Evolutionary conservation across 2,329 filamentous ascomycete genomes (phyloP), one percentile per base, ranked within the genome.

Genomic region (Colletotrichum musicola): DNA sequence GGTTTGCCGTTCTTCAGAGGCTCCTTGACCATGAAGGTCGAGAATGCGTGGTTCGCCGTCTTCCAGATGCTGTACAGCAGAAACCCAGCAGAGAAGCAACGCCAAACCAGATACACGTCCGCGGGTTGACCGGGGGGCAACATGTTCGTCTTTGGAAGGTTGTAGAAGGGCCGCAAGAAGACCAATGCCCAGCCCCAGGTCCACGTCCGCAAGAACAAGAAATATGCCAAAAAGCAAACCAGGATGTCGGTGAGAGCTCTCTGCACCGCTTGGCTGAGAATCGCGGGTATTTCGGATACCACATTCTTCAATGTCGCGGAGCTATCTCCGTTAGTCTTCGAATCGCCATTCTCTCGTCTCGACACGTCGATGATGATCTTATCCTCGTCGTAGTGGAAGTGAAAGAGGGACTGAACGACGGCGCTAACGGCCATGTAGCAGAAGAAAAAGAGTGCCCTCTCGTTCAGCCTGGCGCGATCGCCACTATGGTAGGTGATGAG

Each of bases 1-100:
- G 95, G 94, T 74, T 91, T 88, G n/a, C 88, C 91, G 72, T 93
- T 93, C 82, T 97, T 97, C 62, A 97, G 77, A 0, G 95, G 95
- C 73, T 92, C 89, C 77, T 92, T 91, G 27, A 90, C 89, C 75
- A 97, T 88, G 78, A 94, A 94, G n/a, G 90, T 81, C 5, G 92
- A 91, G 77, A 98, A 97, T 27, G 92, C 88, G 30, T 88, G 82
- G 76, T 96, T 97, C 47, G 90, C 89, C 25, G 91, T 83, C 65
- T 93, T 87, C 94, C 95, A 97, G 38, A 97, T 80, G 20, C 92
- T 77, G 14, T 89, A 83, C 13, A 98, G 81, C 59, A 96, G 77
- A 27, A 88, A 84, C 1, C 92, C 91, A 4, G 93, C 89, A 20
- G 83, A 81, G 47, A 88, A 76, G 64, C 86, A 91, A 56, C 85